These are phyloP conservation scores for Phytophthora vignae DNA, from an alignment of 352 stramenopile species.

Conservation along the genomic window DNA sequence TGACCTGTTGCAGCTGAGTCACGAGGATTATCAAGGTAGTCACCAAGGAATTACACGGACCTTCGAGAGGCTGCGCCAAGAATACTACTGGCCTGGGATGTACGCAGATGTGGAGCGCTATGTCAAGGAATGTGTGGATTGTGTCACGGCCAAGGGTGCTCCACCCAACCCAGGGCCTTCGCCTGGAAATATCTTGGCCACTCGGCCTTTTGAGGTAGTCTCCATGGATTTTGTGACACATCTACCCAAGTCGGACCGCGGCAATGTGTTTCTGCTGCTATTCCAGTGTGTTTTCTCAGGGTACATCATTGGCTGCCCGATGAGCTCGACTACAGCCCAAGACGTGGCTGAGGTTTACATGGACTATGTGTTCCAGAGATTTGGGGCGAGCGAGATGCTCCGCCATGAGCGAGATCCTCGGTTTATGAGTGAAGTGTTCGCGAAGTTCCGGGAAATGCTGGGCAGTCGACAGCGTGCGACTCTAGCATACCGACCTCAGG, in stretches of 20 bases:
- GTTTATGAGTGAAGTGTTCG: too few relatives aligned
- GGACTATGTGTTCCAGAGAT: slow-evolving; percentile 29
- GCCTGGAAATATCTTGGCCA: slow-evolving; percentile 7
- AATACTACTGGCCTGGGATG: too few relatives aligned
- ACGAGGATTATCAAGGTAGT: too few relatives aligned
- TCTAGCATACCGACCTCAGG: too few relatives aligned
- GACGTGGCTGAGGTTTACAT: slow-evolving; percentile 35
- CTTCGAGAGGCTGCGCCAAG: too few relatives aligned
- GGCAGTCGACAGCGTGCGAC: too few relatives aligned
- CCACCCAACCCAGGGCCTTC: slow-evolving; percentile 1
- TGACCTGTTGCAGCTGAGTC: too few relatives aligned
- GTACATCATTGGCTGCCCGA: slow-evolving; percentile 31
- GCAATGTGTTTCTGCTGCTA: slow-evolving; percentile 1
- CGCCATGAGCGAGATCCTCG: slow-evolving; percentile 22
- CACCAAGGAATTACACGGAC: too few relatives aligned
- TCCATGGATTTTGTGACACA: slow-evolving; percentile 28
- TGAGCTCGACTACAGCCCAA: slow-evolving; percentile 15
- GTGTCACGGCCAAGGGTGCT: too few relatives aligned
- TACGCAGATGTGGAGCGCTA: too few relatives aligned
- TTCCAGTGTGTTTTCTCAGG: slow-evolving; percentile 15
- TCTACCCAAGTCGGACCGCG: background rate
- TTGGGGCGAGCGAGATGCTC: slow-evolving; percentile 31
- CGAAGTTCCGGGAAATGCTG: too few relatives aligned
- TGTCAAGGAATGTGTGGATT: too few relatives aligned
- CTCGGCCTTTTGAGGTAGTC: slow-evolving; percentile 8